Evolutionary conservation across 2,329 filamentous ascomycete genomes (phyloP).

Genomic region (Blastomyces silverae): DNA sequence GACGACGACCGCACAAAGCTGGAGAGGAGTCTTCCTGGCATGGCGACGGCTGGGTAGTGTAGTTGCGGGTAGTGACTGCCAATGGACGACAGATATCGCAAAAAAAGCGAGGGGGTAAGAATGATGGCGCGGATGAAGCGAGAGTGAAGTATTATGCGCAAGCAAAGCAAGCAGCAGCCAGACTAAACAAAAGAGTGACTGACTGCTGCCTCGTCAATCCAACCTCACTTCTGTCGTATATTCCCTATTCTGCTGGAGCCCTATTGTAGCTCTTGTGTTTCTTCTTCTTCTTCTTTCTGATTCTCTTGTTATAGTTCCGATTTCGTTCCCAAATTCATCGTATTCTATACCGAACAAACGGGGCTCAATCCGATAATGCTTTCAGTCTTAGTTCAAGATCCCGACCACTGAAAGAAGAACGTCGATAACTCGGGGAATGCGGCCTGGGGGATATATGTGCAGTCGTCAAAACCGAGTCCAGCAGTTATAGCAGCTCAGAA

Average conservation of each 20-base stretch:
- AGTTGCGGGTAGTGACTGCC: background rate
- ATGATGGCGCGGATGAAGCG: background rate
- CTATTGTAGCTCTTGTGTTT: background rate
- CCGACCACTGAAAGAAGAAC: background rate
- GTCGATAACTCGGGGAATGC: too few species aligned
- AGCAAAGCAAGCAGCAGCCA: background rate
- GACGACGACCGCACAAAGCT: slow-evolving; percentile 37
- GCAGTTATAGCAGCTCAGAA: background rate
- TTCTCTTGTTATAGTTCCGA: background rate
- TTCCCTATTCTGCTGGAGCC: background rate
- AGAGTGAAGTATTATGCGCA: background rate
- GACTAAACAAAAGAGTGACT: background rate
- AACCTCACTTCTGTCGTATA: background rate
- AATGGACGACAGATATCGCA: background rate
- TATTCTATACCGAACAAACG: background rate
- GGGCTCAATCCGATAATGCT: background rate
- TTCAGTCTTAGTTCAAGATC: background rate
- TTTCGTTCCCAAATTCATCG: background rate
- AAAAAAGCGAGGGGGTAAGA: background rate
- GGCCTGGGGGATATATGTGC: background rate
- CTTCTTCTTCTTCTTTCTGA: too few species aligned
- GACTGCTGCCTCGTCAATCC: background rate
- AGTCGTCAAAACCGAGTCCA: background rate
- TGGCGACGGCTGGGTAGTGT: slow-evolving; percentile 18
- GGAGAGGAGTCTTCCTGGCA: slow-evolving; percentile 39